These are phyloP conservation scores for Globomyces sp. DNA, from an alignment of 371 early-diverging fungal genomes.

Conservation along the genomic window DNA sequence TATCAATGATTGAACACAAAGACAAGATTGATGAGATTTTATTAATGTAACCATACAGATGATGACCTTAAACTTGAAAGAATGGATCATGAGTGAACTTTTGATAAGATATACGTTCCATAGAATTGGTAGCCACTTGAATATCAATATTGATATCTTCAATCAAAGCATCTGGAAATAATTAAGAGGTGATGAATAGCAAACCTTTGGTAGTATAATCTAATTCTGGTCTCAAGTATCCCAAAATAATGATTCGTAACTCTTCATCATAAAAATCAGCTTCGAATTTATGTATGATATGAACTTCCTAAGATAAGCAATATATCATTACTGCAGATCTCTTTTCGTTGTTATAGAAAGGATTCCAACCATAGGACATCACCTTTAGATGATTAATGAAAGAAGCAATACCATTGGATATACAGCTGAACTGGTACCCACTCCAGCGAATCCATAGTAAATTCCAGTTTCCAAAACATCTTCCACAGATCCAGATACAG, in stretches of 20 bases:
- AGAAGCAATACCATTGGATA: constrained; percentile 82
- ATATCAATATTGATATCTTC: constrained; percentile 91
- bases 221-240: constrained; percentile 87
- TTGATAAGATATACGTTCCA: constrained; percentile 56
- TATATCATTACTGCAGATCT: constrained; percentile 69
- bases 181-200: background rate
- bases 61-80: constrained; percentile 9
- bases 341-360: constrained; percentile 95
- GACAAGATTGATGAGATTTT: too few relatives aligned
- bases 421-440: constrained; percentile 54
- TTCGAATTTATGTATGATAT: constrained; percentile 83
- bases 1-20: too few relatives aligned
- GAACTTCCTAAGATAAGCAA: constrained; percentile 76
- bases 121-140: constrained; percentile 68
- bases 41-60: too few relatives aligned
- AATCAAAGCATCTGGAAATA: constrained; percentile 72
- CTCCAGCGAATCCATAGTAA: constrained; percentile 92
- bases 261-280: constrained; percentile 89
- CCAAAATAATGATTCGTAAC: constrained; percentile 78
- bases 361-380: constrained; percentile 94
- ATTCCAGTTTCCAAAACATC: constrained; percentile 77
- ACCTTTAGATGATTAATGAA: constrained; percentile 40
- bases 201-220: constrained; percentile 81
- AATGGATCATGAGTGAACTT: constrained; percentile 13
- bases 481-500: constrained; percentile 65